phyloP scores from a whole-genome alignment of 768 basidiomycete genomes.

The Mycena amicta region DNA sequence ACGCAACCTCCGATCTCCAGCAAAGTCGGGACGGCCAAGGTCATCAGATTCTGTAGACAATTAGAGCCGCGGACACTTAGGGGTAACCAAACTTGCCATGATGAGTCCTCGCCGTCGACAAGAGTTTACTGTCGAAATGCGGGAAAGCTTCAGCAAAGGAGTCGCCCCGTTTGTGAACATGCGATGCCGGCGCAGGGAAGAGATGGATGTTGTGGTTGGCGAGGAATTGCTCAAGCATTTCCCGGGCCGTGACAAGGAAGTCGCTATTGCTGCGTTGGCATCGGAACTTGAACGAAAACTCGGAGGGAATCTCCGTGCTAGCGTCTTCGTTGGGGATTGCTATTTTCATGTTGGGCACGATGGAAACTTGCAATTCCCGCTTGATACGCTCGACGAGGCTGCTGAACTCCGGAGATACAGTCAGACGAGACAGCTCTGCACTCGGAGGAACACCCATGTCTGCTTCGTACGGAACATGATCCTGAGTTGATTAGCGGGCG shows the following conservation, averaged over 20 bases:
- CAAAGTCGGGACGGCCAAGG: constrained; percentile 69
- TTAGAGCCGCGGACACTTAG: constrained; percentile 3
- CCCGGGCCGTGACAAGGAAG: constrained; percentile 84
- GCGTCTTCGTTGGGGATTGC: constrained; percentile 48
- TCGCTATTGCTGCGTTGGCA: constrained; percentile 96
- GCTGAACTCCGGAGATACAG: constrained; percentile 78
- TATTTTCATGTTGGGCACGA: constrained; percentile 78
- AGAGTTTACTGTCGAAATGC: constrained; percentile 93
- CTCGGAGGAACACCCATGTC: constrained; percentile 90
- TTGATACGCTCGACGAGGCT: constrained; percentile 90
- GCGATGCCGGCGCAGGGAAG: constrained; percentile 78
- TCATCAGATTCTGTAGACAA: constrained; percentile 68
- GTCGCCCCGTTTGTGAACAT: constrained; percentile 83
- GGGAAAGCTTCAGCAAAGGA: constrained; percentile 96
- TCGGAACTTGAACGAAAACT: constrained; percentile 92
- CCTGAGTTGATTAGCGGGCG: constrained; percentile 47
- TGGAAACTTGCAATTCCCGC: constrained; percentile 90
- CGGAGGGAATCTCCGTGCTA: constrained; percentile 59
- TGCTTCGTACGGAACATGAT: constrained; percentile 95
- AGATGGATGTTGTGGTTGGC: constrained; percentile 81
- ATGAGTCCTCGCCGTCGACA: constrained; percentile 75
- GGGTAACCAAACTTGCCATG: constrained; percentile 40
- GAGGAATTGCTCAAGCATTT: constrained; percentile 92
- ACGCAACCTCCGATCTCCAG: constrained; percentile 73
- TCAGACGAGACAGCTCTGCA: constrained; percentile 74